Conservation (phyloP, 805 yeast genomes). For the Wickerhamomyces mucosus region DNA sequence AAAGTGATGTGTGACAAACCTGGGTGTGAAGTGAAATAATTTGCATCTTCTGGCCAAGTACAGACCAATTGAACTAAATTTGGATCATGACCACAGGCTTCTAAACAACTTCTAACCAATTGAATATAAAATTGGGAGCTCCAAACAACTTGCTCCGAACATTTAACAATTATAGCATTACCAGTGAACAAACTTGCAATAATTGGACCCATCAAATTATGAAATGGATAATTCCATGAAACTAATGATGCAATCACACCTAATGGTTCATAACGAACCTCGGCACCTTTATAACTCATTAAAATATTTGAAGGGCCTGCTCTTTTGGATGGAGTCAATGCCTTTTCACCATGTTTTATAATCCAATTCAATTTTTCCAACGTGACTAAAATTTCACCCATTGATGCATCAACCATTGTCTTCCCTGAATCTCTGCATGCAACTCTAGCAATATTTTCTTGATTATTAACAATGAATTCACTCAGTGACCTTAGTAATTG, state of each 20-base stretch:
- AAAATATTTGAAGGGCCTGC: constrained; percentile 83
- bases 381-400: constrained; percentile 95
- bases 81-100: constrained; percentile 67
- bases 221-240: constrained; percentile 97
- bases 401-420: constrained; percentile 89
- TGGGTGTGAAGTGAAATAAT: constrained; percentile 75
- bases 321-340: constrained; percentile 53
- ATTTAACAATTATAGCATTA: constrained; percentile 82
- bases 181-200: constrained; percentile 87
- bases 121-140: constrained; percentile 72
- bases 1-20: constrained; percentile 84
- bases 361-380: constrained; percentile 91
- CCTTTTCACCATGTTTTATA: constrained; percentile 67
- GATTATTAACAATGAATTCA: constrained; percentile 68
- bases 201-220: constrained; percentile 86
- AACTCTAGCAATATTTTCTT: constrained; percentile 77
- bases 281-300: constrained; percentile 86
- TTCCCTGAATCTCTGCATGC: constrained; percentile 97
- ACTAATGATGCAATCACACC: constrained; percentile 82
- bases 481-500: constrained; percentile 62
- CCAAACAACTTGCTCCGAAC: constrained; percentile 96
- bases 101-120: constrained; percentile 62
- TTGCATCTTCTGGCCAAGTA: constrained; percentile 86
- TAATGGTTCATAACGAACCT: constrained; percentile 87
- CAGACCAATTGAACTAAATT: constrained; percentile 80